Evolutionary conservation across 768 basidiomycete genomes (phyloP).

Genomic region (Krasilnikovozyma curviuscula): DNA sequence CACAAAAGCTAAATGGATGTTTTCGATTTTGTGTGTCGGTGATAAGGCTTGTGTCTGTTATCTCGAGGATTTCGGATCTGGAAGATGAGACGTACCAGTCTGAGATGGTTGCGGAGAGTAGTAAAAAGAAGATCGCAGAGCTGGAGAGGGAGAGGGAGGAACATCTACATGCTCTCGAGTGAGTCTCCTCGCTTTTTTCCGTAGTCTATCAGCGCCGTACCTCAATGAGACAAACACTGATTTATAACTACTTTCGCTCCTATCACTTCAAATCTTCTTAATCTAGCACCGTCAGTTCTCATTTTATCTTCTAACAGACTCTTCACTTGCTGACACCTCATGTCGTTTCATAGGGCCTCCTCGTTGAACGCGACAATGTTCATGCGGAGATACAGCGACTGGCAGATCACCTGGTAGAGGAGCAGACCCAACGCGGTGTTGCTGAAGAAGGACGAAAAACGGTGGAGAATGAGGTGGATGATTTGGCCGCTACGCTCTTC

Average conservation of each 20-base stretch:
- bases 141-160: slow-evolving; percentile 69
- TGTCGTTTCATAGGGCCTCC: no score
- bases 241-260: not conserved
- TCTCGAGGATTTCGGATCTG: slow-evolving; percentile 77
- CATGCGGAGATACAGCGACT: slow-evolving; percentile 75
- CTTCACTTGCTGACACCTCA: no score
- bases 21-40: not conserved
- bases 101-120: slow-evolving; percentile 31
- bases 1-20: not conserved
- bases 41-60: slow-evolving; percentile 53
- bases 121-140: slow-evolving; percentile 49
- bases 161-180: slow-evolving; percentile 69
- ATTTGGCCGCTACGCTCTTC: slow-evolving; percentile 76
- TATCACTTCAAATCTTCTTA: not conserved
- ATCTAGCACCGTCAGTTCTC: slow-evolving; percentile 40
- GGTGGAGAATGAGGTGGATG: slow-evolving; percentile 88
- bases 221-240: no score
- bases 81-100: slow-evolving; percentile 60
- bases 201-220: not conserved
- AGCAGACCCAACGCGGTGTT: slow-evolving; percentile 73
- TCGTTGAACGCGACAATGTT: slow-evolving; percentile 76
- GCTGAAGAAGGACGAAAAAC: slow-evolving; percentile 61
- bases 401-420: slow-evolving; percentile 88
- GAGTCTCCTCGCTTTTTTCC: not conserved
- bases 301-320: no score